Base-by-base conservation (phyloP, 2,329 filamentous ascomycete genomes). In the Macrophomina pseudophaseolina region DNA sequence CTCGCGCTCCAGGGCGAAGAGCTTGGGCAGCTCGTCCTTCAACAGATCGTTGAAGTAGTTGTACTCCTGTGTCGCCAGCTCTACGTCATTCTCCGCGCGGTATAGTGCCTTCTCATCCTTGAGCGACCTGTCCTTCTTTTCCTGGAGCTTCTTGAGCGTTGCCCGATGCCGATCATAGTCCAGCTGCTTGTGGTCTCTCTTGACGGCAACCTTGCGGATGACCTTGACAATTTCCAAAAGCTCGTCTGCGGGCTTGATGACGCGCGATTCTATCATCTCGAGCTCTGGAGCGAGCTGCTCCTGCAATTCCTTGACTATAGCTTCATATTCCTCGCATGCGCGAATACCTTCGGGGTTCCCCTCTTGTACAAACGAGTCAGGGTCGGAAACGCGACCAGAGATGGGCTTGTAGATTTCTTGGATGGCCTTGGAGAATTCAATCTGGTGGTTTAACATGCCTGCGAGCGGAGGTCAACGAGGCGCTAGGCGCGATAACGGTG, bases 71-170 rank as follows among this genome's bases (percentile, higher is more conserved):
- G 95, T 98, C 5, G 95, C 89, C 79, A 91, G 86, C 78, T 99
- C 95, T 30, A 94, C 87, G 44, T 97, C 94, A 73, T 89, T 92
- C 80, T 99, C 95, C 5, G 93, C 93, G 79, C 96, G 97, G 87
- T 96, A 99, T 73, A 97, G 85, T 16, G 94, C 93, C 83, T 98
- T 99, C 77, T 99, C 95, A 73, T 99, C 95, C 84, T 99, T 99
- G 70, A 97, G 82, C 3, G 88, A 91, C 80, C 96, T 97, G 68
- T 99, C 95, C 80, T 97, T 97, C 83, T 99, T 99, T 68, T 98
- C 95, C 77, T 97, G 91, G 49, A 98, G 83, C 83, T 97, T 98
- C 84, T 98, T 99, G 70, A 97, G 84, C 0, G 89, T 85, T 48
- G 90, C 84, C 62, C 90, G 89, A 80, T 93, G 93, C 68, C 94